Conservation (phyloP, 129 eudicot species). For the Chrysanthemum lavandulifolium region DNA sequence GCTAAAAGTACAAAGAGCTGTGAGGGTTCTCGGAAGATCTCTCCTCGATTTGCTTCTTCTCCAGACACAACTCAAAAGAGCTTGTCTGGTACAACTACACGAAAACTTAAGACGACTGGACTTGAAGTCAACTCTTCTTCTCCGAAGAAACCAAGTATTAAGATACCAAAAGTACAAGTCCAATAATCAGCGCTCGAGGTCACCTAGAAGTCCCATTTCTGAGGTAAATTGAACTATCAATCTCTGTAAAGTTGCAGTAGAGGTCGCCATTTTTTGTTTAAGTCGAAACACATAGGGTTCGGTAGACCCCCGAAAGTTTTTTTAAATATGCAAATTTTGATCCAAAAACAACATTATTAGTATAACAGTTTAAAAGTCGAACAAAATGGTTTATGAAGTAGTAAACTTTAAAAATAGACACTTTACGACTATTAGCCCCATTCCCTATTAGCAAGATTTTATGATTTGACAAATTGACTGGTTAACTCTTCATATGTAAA, state of each 20-base stretch:
- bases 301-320: neutral
- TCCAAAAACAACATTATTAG: conserved; percentile 14
- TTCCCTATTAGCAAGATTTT: too few relatives aligned
- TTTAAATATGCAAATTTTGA: conserved; percentile 27
- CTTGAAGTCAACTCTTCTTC: conserved; percentile 37
- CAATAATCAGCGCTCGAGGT: conserved; percentile 44
- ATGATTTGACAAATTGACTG: too few relatives aligned
- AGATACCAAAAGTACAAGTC: conserved; percentile 50
- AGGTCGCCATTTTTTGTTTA: too few relatives aligned
- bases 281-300: too few relatives aligned
- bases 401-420: too few relatives aligned
- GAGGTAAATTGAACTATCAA: conserved; percentile 44
- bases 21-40: conserved; percentile 29
- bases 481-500: too few relatives aligned
- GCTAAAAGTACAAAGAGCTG: conserved; percentile 35
- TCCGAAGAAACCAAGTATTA: conserved; percentile 24
- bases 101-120: conserved; percentile 44
- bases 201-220: conserved; percentile 45
- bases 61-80: conserved; percentile 31
- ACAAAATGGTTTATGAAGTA: too few relatives aligned
- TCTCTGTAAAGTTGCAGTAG: neutral
- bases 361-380: too few relatives aligned
- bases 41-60: conserved; percentile 32
- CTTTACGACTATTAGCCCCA: too few relatives aligned
- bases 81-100: conserved; percentile 38